phyloP scores from a whole-genome alignment of 2,329 filamentous ascomycete genomes.

The Cladosporium sp. region DNA sequence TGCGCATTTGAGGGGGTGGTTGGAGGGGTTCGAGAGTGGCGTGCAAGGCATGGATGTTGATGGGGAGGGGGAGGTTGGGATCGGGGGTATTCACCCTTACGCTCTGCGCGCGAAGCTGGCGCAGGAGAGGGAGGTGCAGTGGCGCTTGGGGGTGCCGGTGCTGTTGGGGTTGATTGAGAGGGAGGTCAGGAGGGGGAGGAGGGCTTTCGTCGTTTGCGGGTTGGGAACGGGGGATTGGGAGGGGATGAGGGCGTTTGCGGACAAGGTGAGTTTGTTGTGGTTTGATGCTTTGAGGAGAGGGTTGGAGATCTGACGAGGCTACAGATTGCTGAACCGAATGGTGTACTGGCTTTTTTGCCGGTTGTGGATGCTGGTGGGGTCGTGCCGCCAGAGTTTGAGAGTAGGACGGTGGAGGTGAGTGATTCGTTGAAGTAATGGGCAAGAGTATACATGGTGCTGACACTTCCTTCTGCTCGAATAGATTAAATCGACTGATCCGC shows the following conservation, averaged over 20 bases:
- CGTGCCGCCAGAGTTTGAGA: background rate
- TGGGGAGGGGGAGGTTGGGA: background rate
- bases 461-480: background rate
- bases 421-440: background rate
- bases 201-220: background rate
- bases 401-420: background rate
- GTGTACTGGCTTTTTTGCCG: background rate
- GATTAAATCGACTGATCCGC: background rate
- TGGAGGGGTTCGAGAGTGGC: background rate
- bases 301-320: background rate
- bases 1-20: background rate
- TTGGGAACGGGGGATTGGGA: background rate
- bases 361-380: background rate
- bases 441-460: background rate
- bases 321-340: background rate
- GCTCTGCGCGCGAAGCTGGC: background rate
- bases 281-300: background rate
- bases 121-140: background rate
- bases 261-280: background rate
- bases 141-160: background rate
- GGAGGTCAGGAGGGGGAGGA: background rate
- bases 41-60: background rate
- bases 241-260: background rate
- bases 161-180: background rate
- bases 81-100: slow-evolving; percentile 3